Percentiles rank a stretch among this genome's conserved stretches.
Conservation (phyloP, 768 basidiomycete genomes). For the Mycena vitilis region DNA sequence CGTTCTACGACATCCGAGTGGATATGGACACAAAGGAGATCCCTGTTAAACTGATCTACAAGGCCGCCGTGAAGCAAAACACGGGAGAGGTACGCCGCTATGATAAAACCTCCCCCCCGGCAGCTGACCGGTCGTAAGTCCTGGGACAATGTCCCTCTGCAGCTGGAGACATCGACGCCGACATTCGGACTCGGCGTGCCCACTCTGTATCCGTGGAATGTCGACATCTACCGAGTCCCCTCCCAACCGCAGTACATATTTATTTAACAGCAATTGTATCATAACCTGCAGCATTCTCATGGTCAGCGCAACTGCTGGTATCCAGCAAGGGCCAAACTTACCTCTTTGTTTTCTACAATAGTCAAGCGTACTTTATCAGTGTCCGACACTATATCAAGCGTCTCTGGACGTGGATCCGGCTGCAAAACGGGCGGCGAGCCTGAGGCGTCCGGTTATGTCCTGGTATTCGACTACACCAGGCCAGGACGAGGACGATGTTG, state of each 20-base stretch:
- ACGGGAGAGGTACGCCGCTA: conserved; percentile 52
- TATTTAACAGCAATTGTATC: no score
- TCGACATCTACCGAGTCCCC: conserved; percentile 42
- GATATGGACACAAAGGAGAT: conserved; percentile 54
- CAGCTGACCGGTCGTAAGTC: conserved; percentile 39
- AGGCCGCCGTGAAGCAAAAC: conserved; percentile 52
- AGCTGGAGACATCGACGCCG: conserved; percentile 57
- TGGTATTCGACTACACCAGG: no score
- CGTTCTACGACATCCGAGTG: conserved; percentile 56
- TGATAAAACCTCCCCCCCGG: no score
- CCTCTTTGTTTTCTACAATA: no score
- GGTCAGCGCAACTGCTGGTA: no score
- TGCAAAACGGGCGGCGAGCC: no score
- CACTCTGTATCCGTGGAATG: conserved; percentile 50
- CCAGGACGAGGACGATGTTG: no score
- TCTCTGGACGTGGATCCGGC: not conserved
- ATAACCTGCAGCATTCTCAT: no score
- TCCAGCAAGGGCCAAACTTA: no score
- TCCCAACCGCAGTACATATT: no score
- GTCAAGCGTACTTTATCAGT: no score
- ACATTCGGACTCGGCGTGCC: conserved; percentile 55
- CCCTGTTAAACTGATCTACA: conserved; percentile 53
- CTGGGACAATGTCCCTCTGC: conserved; percentile 56
- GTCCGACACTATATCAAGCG: conserved; percentile 38
- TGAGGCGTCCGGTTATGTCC: no score